A percentile compares a stretch with the other conserved stretches of the same genome.
phyloP scores from a whole-genome alignment of 805 yeast species.

The Naumovozyma castellii region DNA sequence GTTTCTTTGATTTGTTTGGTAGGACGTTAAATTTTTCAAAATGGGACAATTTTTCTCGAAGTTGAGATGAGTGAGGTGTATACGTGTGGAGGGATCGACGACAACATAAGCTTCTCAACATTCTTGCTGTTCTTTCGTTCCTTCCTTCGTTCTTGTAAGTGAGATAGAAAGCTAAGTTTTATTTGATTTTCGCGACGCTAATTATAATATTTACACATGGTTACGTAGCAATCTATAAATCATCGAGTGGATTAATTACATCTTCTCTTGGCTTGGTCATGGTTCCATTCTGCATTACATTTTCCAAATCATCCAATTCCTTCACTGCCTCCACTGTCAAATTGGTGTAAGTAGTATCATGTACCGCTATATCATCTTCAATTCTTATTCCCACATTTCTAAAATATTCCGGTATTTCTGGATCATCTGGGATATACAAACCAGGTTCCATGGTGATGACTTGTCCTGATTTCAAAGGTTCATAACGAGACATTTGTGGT shows the following conservation, averaged over 20 bases:
- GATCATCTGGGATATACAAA: conserved; percentile 69
- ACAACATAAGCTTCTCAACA: too few species aligned
- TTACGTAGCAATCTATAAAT: too few species aligned
- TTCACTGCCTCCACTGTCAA: conserved; percentile 79
- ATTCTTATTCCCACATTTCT: conserved; percentile 88
- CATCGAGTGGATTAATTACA: too few species aligned
- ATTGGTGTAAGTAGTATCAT: conserved; percentile 44
- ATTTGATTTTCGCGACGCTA: too few species aligned
- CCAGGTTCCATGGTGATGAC: conserved; percentile 97
- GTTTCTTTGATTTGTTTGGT: conserved; percentile 14
- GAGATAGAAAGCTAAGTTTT: too few species aligned
- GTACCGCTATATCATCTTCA: conserved; percentile 87
- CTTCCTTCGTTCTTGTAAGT: too few species aligned
- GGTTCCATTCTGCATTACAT: conserved; percentile 51
- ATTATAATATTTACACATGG: too few species aligned
- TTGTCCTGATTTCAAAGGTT: conserved; percentile 52
- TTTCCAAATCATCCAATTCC: conserved; percentile 75
- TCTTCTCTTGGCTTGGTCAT: conserved; percentile 36
- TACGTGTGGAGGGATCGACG: conserved; percentile 2
- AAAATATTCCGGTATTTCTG: conserved; percentile 64
- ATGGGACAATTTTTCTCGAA: conserved; percentile 13
- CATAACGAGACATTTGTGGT: conserved; percentile 52
- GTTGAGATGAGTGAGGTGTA: conserved; percentile 6
- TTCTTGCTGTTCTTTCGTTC: too few species aligned
- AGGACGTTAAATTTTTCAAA: conserved; percentile 10